phyloP scores from a whole-genome alignment of 192 early-diverging fungal species.

The Rhizophagus prolifer region DNA sequence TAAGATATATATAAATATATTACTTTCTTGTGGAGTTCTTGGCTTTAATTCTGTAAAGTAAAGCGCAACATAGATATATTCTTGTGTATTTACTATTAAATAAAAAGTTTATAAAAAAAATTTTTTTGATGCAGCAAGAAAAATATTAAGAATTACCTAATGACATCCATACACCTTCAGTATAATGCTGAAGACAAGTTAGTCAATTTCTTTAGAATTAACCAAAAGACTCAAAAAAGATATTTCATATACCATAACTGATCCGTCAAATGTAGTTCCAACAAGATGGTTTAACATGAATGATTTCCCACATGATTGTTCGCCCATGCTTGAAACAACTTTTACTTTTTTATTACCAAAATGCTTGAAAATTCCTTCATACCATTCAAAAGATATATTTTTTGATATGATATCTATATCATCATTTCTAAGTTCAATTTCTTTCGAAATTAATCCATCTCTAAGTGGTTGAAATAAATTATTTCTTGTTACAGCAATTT shows the following conservation, averaged over 20 bases:
- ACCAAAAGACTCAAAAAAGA: not conserved
- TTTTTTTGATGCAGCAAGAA: not conserved
- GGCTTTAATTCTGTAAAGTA: constrained; percentile 23
- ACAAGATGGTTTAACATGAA: constrained; percentile 26
- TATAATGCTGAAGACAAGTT: constrained; percentile 22
- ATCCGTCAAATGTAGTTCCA: constrained; percentile 24
- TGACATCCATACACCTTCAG: constrained; percentile 31
- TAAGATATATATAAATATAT: not conserved
- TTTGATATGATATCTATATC: not conserved
- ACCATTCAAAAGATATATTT: constrained; percentile 25
- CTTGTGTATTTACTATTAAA: not conserved
- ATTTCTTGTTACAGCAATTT: constrained; percentile 29
- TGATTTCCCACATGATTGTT: constrained; percentile 31
- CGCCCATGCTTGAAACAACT: constrained; percentile 29
- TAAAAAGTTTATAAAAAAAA: too few species aligned
- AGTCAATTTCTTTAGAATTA: too few species aligned
- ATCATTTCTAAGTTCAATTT: not conserved
- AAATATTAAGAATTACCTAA: not conserved
- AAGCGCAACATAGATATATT: constrained; percentile 27
- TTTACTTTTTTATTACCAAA: constrained; percentile 23
- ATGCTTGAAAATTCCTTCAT: constrained; percentile 27
- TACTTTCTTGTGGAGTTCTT: constrained; percentile 30
- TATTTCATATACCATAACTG: constrained; percentile 8
- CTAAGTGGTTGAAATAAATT: constrained; percentile 17
- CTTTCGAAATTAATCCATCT: constrained; percentile 21